Base-by-base conservation (phyloP, 768 basidiomycete species). In the Hygrophoropsis aurantiaca region DNA sequence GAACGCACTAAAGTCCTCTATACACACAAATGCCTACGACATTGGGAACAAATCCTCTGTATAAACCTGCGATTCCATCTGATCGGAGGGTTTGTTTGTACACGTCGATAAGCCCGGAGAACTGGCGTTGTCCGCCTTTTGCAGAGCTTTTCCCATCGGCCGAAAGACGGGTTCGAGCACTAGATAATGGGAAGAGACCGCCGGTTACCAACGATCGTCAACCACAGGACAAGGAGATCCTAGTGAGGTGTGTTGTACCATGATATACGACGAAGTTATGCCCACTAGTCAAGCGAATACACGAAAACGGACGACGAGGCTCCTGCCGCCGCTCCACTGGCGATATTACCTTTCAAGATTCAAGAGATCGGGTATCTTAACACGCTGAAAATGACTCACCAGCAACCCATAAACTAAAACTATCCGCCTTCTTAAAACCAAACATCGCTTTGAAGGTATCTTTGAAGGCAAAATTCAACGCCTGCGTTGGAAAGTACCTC, bases 401-500 rank as follows among this genome's bases (percentile, higher is more conserved):
- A 26, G 58, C 33, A 30, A 74, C 64, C 69, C 72, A 74, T 18
- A 64, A 51, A 3, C 52, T 54, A 49, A 66, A 74, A 9, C 68
- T 65, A 15, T 72, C 70, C 11, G 62, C 55, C 38, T 64, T 69
- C 51, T 67, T 67, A 44, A 61, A 67, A 0, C 61, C 65, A n/a
- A 75, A 59, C 45, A 60, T 58, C 36, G 59, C 51, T 56, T 75
- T 74, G 55, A 65, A 74, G 16, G 54, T 58, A 51, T 74, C 74
- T 59, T 74, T 72, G 70, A 74, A 73, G n/a, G 73, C 73, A 47
- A 74, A 74, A 58, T 74, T 75, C 40, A 74, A 56, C 0, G 73
- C 73, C 51, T 74, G 73, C 0, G 74, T 74, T 11, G 72, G 74
- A 58, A 74, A 74, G 63, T 75, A 74, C 41, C 73, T 67, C 44